Evolutionary conservation across 2,329 filamentous ascomycete genomes (phyloP), one percentile per base, ranked within the genome.

Genomic region (Hysterium pulicare): DNA sequence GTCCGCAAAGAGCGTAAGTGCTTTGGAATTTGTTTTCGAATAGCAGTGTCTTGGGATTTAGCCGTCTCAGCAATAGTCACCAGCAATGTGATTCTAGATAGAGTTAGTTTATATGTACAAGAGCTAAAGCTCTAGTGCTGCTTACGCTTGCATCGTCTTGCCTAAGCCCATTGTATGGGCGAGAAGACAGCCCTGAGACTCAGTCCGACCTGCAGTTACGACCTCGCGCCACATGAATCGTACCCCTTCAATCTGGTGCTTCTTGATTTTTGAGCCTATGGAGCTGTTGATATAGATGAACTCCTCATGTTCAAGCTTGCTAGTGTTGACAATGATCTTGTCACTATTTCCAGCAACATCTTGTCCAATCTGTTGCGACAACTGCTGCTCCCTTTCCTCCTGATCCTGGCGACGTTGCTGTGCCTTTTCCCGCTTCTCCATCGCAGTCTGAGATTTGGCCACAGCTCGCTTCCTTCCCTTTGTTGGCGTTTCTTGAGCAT

Each of bases 81-180:
- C 5, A 96, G 76, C n/a, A 95, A 71, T 1, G 88, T 86, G 45
- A 95, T 88, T 5, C 74, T 76, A 45, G 7, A 13, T 16, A n/a
- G 2, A 11, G 4, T 9, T 41, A n/a, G n/a, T n/a, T n/a, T n/a
- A n/a, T n/a, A n/a, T n/a, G n/a, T n/a, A n/a, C n/a, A n/a, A n/a
- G n/a, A n/a, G n/a, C n/a, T n/a, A 39, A 17, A 41, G 16, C 11
- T 16, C 10, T 24, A 1, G 19, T 34, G 26, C 7, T 5, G 68
- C 72, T 68, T 66, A 76, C 71, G 89, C 80, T 69, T 95, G 90
- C 83, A 95, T 89, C 0, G 90, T 94, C 70, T 95, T 96, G 13
- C 90, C 90, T 2, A 95, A 70, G 1, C 90, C 90, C 90, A 95
- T 95, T 0, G 87, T 88, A 62, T 95, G 90, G 5, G 90, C 86